These are phyloP conservation scores for Lunularia cruciata DNA, from an alignment of 225 moss, liverwort and hornwort genomes.

Conservation along the genomic window DNA sequence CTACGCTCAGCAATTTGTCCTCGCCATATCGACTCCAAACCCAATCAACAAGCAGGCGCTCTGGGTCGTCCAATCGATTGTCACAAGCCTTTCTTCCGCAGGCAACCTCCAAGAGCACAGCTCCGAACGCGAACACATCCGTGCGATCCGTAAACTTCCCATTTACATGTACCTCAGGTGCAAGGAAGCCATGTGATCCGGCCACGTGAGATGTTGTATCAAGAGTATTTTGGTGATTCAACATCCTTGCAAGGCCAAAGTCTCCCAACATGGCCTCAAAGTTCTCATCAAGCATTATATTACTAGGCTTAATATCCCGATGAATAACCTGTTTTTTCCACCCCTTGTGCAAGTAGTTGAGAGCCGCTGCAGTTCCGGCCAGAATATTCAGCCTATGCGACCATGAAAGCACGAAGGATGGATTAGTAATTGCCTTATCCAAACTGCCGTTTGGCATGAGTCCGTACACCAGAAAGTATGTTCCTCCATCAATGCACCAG, in stretches of 20 bases:
- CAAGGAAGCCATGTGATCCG: background rate
- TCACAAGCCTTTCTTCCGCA: slow-evolving; percentile 10
- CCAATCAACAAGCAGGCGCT: background rate
- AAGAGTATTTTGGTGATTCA: slow-evolving; percentile 39
- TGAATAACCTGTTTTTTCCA: slow-evolving; percentile 27
- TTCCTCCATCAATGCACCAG: slow-evolving; percentile 44
- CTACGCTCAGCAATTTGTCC: background rate
- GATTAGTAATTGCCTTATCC: slow-evolving; percentile 40
- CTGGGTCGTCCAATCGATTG: background rate
- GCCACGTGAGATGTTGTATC: slow-evolving; percentile 42
- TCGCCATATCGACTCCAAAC: background rate
- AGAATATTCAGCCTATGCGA: slow-evolving; percentile 16
- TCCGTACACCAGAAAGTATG: slow-evolving; percentile 38
- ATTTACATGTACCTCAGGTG: no score
- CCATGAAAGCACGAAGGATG: background rate
- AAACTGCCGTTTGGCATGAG: slow-evolving; percentile 56
- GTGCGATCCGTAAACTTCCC: background rate
- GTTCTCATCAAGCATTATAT: slow-evolving; percentile 55
- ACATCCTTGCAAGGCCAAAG: slow-evolving; percentile 59
- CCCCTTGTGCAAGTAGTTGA: background rate
- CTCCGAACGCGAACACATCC: slow-evolving; percentile 18
- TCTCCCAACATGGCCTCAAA: slow-evolving; percentile 61
- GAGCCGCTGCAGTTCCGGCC: slow-evolving; percentile 19
- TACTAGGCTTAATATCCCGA: slow-evolving; percentile 25
- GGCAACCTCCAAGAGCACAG: slow-evolving; percentile 8